Base-by-base conservation (phyloP, 2,329 filamentous ascomycete genomes). In the Calonectria leucothoes region DNA sequence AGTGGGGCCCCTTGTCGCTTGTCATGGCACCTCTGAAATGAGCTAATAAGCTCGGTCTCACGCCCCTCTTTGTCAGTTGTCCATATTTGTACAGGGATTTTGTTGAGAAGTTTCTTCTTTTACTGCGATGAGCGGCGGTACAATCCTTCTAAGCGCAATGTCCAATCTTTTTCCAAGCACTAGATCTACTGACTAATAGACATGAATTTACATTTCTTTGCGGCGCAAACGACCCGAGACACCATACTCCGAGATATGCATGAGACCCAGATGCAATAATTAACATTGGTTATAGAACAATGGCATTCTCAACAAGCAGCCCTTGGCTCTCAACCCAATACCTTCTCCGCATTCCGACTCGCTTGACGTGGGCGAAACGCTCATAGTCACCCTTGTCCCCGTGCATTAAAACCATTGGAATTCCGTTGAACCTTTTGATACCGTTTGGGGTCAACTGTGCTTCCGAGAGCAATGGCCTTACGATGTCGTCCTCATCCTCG, bases 301-400 rank as follows among this genome's bases (percentile, higher is more conserved):
- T 88, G 78, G 98, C 86, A 86, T 98, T 98, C 63, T 89, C 90
- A 79, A 98, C 94, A 75, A 90, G 88, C 55, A 95, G 85, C 0
- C 95, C 96, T 83, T 96, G 93, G 75, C 95, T 97, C 81, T 94
- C 91, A 52, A 98, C 92, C 80, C 91, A 91, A 83, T 95, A 98
- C 79, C 94, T 88, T 82, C 95, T 90, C 81, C 94, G 91, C 74
- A 98, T 86, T 0, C 95, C 95, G 3, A 98, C 83, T 4, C 91
- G 92, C 69, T 87, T 88, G n/a, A 93, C 92, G 55, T 86, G 85
- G 51, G 85, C 87, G 37, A 98, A 87, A 70, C 92, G 84, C 33
- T 89, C 88, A 78, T 95, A 93, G 39, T 85, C 83, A 15, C 83
- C 84, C 49, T 92, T 88, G 0, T 93, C 93, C 0, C 94, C 95